Evolutionary conservation across 2,329 filamentous ascomycete species (phyloP), one percentile per base, ranked within the genome.

Genomic region (Lachnum nothofagi): DNA sequence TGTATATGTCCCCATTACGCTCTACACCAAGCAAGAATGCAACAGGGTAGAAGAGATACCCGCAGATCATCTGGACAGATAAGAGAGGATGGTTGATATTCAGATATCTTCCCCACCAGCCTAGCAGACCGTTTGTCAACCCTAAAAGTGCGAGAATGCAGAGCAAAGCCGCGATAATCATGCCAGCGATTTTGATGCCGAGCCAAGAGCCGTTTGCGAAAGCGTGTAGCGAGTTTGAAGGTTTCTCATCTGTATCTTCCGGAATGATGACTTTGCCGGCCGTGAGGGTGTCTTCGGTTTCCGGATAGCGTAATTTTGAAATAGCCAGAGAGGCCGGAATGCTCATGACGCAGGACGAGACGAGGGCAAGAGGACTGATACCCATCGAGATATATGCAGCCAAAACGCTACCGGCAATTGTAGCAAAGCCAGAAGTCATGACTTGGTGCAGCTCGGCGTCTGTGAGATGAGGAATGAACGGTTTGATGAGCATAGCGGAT

Each of bases 291-390:
- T 91, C 86, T 67, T 95, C 88, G 3, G 82, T 85, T 71, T 95
- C 91, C 2, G 91, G 91, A 67, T 86, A 95, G 49, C 91, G 85
- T 61, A 95, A 77, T 72, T 95, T 95, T 55, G 86, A 91, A 53
- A 93, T 83, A 43, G 90, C 90, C 12, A 96, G 77, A 3, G 89
- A 94, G 1, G 90, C 90, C 0, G 91, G 91, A 56, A 95, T 95
- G 60, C 86, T 91, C 91, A 96, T 96, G 67, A 95, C 90, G 65
- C 90, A 95, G 6, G 87, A 91, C 2, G 88, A 95, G 23, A 95
- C 85, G 40, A 96, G 75, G 3, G 88, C 90, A 66, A 94, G 86
- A 1, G 87, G 75, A 67, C 90, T 93, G 47, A 95, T 76, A 34
- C 90, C 90, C 61, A 95, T 81, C 23, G 76, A 73, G 55, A 95